phyloP scores from a whole-genome alignment of 768 basidiomycete genomes.

The Mycena olivaceomarginata region DNA sequence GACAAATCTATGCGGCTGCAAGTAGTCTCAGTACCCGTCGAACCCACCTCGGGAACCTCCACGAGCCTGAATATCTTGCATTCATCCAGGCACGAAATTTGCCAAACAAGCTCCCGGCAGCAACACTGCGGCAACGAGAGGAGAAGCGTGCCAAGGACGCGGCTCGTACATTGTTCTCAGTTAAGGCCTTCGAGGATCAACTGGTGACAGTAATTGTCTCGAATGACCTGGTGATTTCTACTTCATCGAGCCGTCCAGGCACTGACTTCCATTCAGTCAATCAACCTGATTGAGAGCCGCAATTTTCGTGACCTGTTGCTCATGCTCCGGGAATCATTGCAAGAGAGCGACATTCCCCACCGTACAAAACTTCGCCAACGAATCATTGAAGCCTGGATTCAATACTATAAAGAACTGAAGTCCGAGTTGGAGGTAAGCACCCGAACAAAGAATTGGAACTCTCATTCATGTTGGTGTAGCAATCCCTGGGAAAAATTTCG shows the following conservation, averaged over 20 bases:
- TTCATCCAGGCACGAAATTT: background rate
- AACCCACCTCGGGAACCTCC: background rate
- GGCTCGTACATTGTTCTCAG: background rate
- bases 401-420: background rate
- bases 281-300: conserved; percentile 21
- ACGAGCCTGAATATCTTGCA: background rate
- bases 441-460: background rate
- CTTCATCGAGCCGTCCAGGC: background rate
- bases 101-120: conserved; percentile 14
- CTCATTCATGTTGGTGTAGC: background rate
- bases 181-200: background rate
- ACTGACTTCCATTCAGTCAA: conserved; percentile 6
- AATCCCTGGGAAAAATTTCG: background rate
- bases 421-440: background rate
- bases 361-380: background rate
- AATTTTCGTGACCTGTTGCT: conserved; percentile 17
- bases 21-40: conserved; percentile 15
- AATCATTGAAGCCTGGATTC: background rate
- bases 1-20: background rate
- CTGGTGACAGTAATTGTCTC: background rate
- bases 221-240: conserved; percentile 6
- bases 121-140: background rate
- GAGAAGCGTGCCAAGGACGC: background rate
- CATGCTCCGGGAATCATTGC: conserved; percentile 7
- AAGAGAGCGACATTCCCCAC: conserved; percentile 16